Evolutionary conservation across 169 alveolate genomes (phyloP).

Genomic region (Sarcocystis neurona): DNA sequence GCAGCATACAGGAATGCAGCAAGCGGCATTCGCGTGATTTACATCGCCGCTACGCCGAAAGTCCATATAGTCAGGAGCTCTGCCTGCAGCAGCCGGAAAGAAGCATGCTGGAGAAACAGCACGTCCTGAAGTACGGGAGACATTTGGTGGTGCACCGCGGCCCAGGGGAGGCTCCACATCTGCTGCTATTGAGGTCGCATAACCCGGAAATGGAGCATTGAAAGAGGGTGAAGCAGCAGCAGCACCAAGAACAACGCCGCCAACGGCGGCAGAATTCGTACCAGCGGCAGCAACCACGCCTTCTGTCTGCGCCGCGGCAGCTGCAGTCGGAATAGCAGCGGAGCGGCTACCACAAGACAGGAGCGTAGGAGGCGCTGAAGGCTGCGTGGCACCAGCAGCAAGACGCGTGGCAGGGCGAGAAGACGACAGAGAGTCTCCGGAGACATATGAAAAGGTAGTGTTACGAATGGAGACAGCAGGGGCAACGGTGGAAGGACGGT

Average conservation of each 20-base stretch:
- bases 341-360: too few species aligned
- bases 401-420: too few species aligned
- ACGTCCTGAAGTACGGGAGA: not conserved
- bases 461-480: too few species aligned
- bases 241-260: slow-evolving; percentile 17
- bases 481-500: too few species aligned
- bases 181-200: slow-evolving; percentile 5
- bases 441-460: too few species aligned
- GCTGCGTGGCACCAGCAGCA: too few species aligned
- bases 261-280: not conserved
- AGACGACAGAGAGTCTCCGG: too few species aligned
- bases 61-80: not conserved
- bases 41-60: not conserved
- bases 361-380: too few species aligned
- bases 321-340: not conserved
- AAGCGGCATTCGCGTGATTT: too few species aligned
- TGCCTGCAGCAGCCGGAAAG: slow-evolving; percentile 33
- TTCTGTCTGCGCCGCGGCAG: not conserved
- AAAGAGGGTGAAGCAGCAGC: slow-evolving; percentile 19
- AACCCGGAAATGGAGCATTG: slow-evolving; percentile 15
- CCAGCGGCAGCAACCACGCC: not conserved
- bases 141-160: slow-evolving; percentile 8
- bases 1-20: too few species aligned
- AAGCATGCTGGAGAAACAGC: slow-evolving; percentile 3
- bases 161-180: slow-evolving; percentile 35